A percentile compares a stretch with the other conserved stretches of the same genome.
These are phyloP conservation scores for Colletotrichum sp. DNA, from an alignment of 2,329 filamentous ascomycete species.

Conservation along the genomic window DNA sequence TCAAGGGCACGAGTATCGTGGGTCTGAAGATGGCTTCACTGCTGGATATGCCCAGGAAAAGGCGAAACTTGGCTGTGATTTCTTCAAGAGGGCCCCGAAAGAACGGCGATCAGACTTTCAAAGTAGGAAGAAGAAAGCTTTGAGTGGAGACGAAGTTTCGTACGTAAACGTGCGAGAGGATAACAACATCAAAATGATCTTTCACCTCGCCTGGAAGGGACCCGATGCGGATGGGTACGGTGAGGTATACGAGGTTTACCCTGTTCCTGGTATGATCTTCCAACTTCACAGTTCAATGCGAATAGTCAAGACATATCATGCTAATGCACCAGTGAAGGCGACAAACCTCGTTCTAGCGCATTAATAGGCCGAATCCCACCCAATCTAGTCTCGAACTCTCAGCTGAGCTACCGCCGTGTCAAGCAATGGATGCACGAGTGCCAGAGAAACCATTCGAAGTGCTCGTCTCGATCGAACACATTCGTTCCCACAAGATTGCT, in stretches of 20 bases:
- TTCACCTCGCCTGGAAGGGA: not conserved
- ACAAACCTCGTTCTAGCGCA: not conserved
- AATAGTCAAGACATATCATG: no score
- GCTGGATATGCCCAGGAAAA: not conserved
- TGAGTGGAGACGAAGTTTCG: not conserved
- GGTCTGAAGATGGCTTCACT: not conserved
- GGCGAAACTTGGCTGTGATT: not conserved
- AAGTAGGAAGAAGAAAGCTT: not conserved
- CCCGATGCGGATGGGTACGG: not conserved
- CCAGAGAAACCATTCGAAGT: not conserved
- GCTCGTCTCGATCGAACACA: not conserved
- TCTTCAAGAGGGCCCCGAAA: not conserved
- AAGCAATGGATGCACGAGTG: not conserved
- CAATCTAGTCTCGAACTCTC: not conserved
- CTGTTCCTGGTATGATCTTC: not conserved
- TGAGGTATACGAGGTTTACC: not conserved
- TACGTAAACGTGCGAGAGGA: not conserved
- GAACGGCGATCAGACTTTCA: not conserved
- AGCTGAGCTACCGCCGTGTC: not conserved
- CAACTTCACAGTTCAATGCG: not conserved
- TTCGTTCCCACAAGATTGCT: not conserved
- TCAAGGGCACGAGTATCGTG: not conserved
- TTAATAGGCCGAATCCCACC: not conserved
- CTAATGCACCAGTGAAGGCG: not conserved
- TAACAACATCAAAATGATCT: not conserved